Percentiles rank a stretch among this genome's conserved stretches.
These are phyloP conservation scores for Penicillium cosmopolitanum DNA, from an alignment of 495 filamentous ascomycete genomes.

Conservation along the genomic window DNA sequence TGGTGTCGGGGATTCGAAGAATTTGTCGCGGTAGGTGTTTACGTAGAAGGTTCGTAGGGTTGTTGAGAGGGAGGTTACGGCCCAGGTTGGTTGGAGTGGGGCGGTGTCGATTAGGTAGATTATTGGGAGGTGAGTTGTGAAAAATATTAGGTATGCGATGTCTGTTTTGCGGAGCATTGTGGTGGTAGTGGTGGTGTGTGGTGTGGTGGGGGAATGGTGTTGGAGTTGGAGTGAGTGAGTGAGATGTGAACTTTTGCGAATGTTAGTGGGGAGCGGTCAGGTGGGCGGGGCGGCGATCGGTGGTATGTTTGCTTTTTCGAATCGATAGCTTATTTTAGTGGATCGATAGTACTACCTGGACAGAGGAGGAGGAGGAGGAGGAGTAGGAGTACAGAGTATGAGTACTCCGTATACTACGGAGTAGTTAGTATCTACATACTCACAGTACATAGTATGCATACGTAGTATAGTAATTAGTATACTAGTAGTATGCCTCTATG, in stretches of 20 bases:
- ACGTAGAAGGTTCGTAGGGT: constrained; percentile 65
- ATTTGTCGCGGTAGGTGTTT: constrained; percentile 71
- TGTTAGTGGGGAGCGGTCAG: constrained; percentile 4
- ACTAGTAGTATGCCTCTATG: no score
- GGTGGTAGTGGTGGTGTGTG: neutral
- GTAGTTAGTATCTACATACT: no score
- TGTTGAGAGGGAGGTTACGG: constrained; percentile 54
- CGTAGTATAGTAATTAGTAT: no score
- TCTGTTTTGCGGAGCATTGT: constrained; percentile 47
- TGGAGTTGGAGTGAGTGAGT: neutral
- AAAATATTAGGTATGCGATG: constrained; percentile 70
- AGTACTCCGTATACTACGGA: neutral
- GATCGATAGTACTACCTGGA: constrained; percentile 3
- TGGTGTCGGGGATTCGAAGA: constrained; percentile 64
- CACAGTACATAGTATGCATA: no score
- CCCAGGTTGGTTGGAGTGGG: constrained; percentile 61
- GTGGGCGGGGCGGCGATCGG: constrained; percentile 21
- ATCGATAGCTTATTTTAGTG: constrained; percentile 22
- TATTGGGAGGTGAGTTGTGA: constrained; percentile 67
- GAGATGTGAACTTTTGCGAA: neutral
- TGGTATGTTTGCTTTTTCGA: constrained; percentile 26
- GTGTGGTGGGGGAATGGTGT: neutral
- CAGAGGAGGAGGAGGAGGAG: no score
- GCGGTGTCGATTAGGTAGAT: constrained; percentile 69
- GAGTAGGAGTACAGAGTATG: neutral